Evolutionary conservation across 306 rosid genomes (phyloP).

Genomic region (Hippophae rhamnoides): DNA sequence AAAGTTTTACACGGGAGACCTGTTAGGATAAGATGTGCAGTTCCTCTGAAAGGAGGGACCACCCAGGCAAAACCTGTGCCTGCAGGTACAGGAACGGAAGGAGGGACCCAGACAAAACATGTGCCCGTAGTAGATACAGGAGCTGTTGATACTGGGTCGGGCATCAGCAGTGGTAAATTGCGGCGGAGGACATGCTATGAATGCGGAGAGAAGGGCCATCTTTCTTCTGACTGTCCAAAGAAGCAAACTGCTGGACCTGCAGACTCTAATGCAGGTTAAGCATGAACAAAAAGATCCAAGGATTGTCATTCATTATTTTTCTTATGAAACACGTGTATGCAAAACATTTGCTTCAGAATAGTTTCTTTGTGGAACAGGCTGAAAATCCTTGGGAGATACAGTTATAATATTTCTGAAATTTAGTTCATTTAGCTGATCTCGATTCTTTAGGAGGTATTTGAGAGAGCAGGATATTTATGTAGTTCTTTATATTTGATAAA

Average conservation of each 20-base stretch:
- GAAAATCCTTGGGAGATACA: no score
- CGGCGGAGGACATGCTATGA: constrained; percentile 78
- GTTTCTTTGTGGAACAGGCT: no score
- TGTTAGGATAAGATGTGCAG: constrained; percentile 71
- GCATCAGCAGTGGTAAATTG: constrained; percentile 44
- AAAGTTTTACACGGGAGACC: constrained; percentile 53
- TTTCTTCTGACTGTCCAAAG: constrained; percentile 56
- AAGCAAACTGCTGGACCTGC: constrained; percentile 30
- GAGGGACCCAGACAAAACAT: not conserved
- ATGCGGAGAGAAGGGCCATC: constrained; percentile 88
- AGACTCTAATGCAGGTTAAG: constrained; percentile 19
- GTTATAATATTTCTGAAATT: no score
- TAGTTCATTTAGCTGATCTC: no score
- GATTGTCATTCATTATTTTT: constrained; percentile 7
- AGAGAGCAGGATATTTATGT: no score
- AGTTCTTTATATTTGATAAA: no score
- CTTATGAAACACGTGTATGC: not conserved
- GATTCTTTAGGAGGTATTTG: no score
- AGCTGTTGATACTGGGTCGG: constrained; percentile 18
- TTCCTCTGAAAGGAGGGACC: constrained; percentile 49
- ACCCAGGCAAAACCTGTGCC: constrained; percentile 17
- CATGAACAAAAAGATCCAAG: not conserved
- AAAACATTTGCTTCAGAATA: not conserved
- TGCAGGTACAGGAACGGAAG: not conserved
- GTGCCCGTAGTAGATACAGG: constrained; percentile 1